phyloP scores from a whole-genome alignment of 306 rosid genomes.

The Trifolium dubium region DNA sequence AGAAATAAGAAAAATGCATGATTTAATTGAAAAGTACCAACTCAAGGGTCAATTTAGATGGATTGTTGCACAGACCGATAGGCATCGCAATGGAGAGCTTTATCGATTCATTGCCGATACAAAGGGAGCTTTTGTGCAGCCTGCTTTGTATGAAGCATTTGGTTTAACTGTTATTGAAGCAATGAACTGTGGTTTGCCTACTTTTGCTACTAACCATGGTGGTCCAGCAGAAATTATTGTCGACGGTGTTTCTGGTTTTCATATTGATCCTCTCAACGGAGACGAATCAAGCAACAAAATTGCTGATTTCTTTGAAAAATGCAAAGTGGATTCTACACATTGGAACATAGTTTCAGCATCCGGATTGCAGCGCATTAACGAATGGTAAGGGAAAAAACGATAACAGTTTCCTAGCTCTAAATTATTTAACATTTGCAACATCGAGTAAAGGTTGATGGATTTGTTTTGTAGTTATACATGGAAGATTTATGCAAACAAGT shows the following conservation, averaged over 20 bases:
- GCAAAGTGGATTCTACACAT: constrained; percentile 54
- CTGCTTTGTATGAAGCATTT: constrained; percentile 92
- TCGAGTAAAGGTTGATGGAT: background rate
- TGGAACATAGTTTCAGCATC: constrained; percentile 64
- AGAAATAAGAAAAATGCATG: constrained; percentile 76
- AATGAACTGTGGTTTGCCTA: constrained; percentile 93
- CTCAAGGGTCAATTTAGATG: constrained; percentile 87
- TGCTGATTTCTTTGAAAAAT: constrained; percentile 81
- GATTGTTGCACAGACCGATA: constrained; percentile 89
- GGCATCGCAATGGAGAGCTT: constrained; percentile 80
- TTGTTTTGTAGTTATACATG: constrained; percentile 75
- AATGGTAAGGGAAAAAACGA: constrained; percentile 56
- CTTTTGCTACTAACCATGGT: constrained; percentile 93
- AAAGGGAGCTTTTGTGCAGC: constrained; percentile 95
- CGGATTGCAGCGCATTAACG: constrained; percentile 75
- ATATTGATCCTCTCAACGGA: constrained; percentile 76
- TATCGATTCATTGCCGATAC: constrained; percentile 85
- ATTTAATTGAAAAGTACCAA: constrained; percentile 63
- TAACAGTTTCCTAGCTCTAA: background rate
- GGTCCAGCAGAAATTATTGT: constrained; percentile 94
- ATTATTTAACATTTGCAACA: background rate
- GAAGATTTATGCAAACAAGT: constrained; percentile 84
- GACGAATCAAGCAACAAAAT: constrained; percentile 74
- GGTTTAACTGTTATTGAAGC: constrained; percentile 97
- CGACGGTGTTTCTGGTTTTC: constrained; percentile 82